A percentile compares a stretch with the other conserved stretches of the same genome.
Evolutionary conservation across 768 basidiomycete species (phyloP).

Genomic region (Pulveroboletus sp.): DNA sequence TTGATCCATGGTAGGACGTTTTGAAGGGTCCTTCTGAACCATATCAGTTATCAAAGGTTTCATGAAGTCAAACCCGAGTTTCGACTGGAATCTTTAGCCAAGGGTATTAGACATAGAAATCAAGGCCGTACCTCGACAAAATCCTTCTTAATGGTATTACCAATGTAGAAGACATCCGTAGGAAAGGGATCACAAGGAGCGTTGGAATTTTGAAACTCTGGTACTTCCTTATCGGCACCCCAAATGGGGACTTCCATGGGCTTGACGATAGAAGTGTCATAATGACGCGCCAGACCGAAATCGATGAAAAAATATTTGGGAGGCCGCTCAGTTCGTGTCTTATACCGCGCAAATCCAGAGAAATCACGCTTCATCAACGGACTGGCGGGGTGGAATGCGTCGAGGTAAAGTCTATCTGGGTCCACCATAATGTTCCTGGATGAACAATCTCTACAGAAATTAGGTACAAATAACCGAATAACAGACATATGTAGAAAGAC

Average conservation of each 20-base stretch:
- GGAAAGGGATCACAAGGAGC: constrained; percentile 37
- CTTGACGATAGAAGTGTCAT: constrained; percentile 22
- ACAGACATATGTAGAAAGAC: no score
- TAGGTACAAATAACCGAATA: background rate
- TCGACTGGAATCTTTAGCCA: no score
- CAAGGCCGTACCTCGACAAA: constrained; percentile 28
- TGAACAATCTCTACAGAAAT: constrained; percentile 23
- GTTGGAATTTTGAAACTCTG: constrained; percentile 32
- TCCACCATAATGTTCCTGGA: constrained; percentile 34
- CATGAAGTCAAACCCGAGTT: constrained; percentile 31
- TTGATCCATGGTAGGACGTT: constrained; percentile 36
- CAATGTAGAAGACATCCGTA: constrained; percentile 42
- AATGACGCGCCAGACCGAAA: constrained; percentile 35
- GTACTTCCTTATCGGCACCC: constrained; percentile 42
- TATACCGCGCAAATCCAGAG: constrained; percentile 19
- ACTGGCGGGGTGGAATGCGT: constrained; percentile 25
- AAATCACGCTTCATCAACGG: constrained; percentile 15
- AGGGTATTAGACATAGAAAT: no score
- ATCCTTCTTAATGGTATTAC: constrained; percentile 29
- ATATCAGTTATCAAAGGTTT: constrained; percentile 32
- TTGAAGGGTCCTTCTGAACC: constrained; percentile 32
- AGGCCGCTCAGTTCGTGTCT: constrained; percentile 28
- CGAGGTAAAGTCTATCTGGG: constrained; percentile 19
- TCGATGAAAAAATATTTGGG: constrained; percentile 22
- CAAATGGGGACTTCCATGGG: constrained; percentile 30